Conservation (phyloP, 345 rosid species). For the Heritiera fomes region DNA sequence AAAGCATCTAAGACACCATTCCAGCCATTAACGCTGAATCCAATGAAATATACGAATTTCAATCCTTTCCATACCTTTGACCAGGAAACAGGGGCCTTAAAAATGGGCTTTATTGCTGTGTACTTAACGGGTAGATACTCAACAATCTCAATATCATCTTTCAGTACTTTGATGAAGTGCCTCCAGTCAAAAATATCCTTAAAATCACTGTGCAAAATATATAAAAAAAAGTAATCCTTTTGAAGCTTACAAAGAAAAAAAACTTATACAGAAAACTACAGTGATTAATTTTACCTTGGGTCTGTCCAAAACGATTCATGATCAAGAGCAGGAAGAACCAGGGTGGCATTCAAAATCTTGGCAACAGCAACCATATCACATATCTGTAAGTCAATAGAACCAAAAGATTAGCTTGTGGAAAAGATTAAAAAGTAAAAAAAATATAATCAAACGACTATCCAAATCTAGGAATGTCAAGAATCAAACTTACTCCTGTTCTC, state of each 20-base stretch:
- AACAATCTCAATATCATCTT: slow-evolving; percentile 71
- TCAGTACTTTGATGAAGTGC: slow-evolving; percentile 65
- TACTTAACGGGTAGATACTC: slow-evolving; percentile 70
- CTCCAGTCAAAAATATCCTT: slow-evolving; percentile 98
- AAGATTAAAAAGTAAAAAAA: neutral
- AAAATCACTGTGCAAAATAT: slow-evolving; percentile 56
- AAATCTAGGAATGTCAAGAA: neutral
- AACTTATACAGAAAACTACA: neutral
- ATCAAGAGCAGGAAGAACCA: slow-evolving; percentile 95
- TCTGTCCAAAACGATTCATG: slow-evolving; percentile 98
- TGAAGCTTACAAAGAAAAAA: neutral
- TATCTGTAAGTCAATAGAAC: slow-evolving; percentile 50
- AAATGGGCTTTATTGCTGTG: slow-evolving; percentile 55
- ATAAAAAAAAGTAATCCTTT: neutral
- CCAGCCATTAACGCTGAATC: slow-evolving; percentile 5
- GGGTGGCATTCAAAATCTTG: slow-evolving; percentile 94
- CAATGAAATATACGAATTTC: neutral
- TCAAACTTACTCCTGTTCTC: slow-evolving; percentile 88
- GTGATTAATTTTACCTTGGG: slow-evolving; percentile 59
- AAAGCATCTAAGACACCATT: slow-evolving; percentile 23
- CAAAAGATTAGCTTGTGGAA: neutral
- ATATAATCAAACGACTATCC: neutral
- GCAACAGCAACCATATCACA: slow-evolving; percentile 99
- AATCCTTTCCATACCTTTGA: slow-evolving; percentile 60
- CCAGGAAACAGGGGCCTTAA: slow-evolving; percentile 94